Evolutionary conservation across 2,329 filamentous ascomycete species (phyloP), one percentile per base, ranked within the genome.

Genomic region (Pestalotiopsis sp.): DNA sequence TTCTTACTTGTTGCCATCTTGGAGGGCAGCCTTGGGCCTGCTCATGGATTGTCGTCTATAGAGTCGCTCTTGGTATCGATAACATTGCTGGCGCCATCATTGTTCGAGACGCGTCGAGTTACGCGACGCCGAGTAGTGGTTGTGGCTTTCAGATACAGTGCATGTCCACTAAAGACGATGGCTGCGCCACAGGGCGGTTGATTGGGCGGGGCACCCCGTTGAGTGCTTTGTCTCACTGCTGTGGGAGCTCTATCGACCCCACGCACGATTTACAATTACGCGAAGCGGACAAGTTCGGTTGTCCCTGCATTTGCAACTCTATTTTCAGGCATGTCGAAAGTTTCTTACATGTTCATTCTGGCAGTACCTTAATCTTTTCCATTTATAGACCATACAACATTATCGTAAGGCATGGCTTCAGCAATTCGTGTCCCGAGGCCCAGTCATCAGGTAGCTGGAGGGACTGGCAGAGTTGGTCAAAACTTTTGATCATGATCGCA

Each of bases 1-100:
- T 49, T n/a, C 45, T 52, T 73, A 81, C 80, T 79, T 3, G 78
- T 77, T 41, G 79, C 78, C 80, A 81, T 81, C 3, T 27, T 60
- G 12, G n/a, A 14, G 13, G 31, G 27, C 25, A 36, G 14, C 59
- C 27, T n/a, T 11, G 27, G 59, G 31, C 31, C 31, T 9, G n/a
- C 25, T 36, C 59, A 61, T 61, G 12, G 59, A 61, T 36, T 61
- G 57, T 25, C 27, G 27, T 59, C 14, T 13, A 23, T 27, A 3
- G 14, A 27, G 14, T 25, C 14, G 25, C 45, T 52, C 13, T 52
- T 59, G 2, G 57, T 13, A 59, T 59, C 57, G 57, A 59, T 9
- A 13, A 31, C 27, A 27, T 59, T 23, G 17, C 20, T n/a, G 17
- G 45, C 45, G 17, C 17, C 25, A 23, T 59, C 57, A 59, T 36